Conservation (phyloP, 1,284 basidiomycete species). For the Trichosporon sp. region DNA sequence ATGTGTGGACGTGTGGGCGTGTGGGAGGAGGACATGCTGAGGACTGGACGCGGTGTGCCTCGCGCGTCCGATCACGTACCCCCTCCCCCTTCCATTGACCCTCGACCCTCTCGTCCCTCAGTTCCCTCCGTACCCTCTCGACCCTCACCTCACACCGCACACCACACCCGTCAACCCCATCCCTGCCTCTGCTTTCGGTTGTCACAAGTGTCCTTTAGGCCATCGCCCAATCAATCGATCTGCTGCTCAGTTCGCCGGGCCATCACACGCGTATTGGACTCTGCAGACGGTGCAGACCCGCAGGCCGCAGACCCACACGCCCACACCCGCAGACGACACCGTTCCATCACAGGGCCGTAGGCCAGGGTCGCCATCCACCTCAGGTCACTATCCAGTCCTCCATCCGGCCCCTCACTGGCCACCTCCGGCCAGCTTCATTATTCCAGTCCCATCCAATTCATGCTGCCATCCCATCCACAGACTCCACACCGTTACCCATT, state of each 20-base stretch:
- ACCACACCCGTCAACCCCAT: neutral
- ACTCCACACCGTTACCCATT: neutral
- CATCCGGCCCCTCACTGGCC: neutral
- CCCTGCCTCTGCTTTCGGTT: neutral
- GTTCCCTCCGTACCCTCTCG: neutral
- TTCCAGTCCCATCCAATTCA: slow-evolving; percentile 2
- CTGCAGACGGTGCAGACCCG: neutral
- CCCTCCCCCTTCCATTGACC: slow-evolving; percentile 3
- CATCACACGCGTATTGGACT: neutral
- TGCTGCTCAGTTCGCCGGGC: neutral
- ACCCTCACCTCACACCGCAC: no score
- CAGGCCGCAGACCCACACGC: neutral
- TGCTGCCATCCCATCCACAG: neutral
- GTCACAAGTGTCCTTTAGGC: neutral
- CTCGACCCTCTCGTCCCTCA: neutral
- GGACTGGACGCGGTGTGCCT: neutral
- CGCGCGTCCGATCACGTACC: slow-evolving; percentile 2
- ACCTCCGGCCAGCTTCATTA: neutral
- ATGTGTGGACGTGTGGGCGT: neutral
- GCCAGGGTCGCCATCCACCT: neutral
- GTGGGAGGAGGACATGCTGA: neutral
- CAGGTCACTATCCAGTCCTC: neutral
- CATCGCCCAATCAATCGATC: neutral
- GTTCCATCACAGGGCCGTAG: slow-evolving; percentile 1
- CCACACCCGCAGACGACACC: neutral